Conservation (phyloP, 116 monocot genomes). For the Iris pallida region DNA sequence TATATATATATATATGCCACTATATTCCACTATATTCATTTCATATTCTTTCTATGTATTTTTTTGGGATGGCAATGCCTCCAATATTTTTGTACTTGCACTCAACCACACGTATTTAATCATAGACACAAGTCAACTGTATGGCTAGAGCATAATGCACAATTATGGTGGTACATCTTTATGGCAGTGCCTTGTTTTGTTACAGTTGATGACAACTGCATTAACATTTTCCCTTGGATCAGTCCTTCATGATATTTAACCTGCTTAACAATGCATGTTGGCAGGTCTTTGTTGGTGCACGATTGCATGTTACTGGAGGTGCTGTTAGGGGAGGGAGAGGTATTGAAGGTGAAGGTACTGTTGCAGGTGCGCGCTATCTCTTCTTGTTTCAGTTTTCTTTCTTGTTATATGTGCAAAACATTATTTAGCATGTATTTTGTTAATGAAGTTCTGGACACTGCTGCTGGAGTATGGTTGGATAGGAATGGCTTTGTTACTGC, state of each 20-base stretch:
- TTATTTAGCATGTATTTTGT: slow-evolving; percentile 13
- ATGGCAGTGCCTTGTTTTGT: background rate
- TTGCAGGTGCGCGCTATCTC: slow-evolving; percentile 60
- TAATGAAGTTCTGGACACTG: slow-evolving; percentile 89
- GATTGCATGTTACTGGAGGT: slow-evolving; percentile 97
- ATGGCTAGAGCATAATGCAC: no score
- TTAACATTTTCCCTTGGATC: no score
- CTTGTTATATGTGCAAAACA: slow-evolving; percentile 3
- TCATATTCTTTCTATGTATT: background rate
- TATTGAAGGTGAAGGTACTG: slow-evolving; percentile 69
- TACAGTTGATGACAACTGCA: no score
- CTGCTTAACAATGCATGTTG: background rate
- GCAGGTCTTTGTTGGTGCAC: slow-evolving; percentile 95
- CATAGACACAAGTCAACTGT: no score
- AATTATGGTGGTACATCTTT: background rate
- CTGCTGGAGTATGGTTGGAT: slow-evolving; percentile 97
- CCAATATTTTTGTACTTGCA: no score
- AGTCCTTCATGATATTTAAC: no score
- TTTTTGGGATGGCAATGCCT: no score
- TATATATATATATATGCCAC: background rate
- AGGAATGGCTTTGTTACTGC: slow-evolving; percentile 79
- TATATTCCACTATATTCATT: slow-evolving; percentile 6
- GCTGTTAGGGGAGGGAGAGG: slow-evolving; percentile 75
- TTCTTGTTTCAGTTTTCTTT: slow-evolving; percentile 1
- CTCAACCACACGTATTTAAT: no score